A percentile compares a stretch with the other conserved stretches of the same genome.
phyloP scores from a whole-genome alignment of 75 land plant species.

The Azolla pinnata region DNA sequence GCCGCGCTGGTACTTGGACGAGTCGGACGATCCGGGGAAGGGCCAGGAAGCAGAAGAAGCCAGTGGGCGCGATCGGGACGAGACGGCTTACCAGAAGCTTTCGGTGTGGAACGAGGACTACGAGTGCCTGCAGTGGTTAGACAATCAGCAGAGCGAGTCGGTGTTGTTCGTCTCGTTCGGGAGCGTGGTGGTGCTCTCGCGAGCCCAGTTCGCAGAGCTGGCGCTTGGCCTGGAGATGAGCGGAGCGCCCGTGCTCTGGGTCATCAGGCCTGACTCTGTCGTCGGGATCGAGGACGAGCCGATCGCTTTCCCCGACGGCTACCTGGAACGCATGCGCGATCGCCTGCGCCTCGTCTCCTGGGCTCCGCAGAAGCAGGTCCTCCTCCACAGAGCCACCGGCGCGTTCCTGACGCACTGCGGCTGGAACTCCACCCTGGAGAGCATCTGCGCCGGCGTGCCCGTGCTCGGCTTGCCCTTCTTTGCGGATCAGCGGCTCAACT shows the following conservation, averaged over 20 bases:
- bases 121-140: conserved; percentile 45
- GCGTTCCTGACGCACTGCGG: conserved; percentile 13
- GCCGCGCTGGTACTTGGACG: no score
- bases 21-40: no score
- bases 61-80: no score
- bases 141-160: conserved; percentile 28
- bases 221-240: conserved; percentile 42
- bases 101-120: conserved; percentile 14
- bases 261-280: conserved; percentile 18
- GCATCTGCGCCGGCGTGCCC: conserved; percentile 8
- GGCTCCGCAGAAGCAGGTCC: conserved; percentile 4
- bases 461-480: conserved; percentile 3
- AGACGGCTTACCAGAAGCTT: no score
- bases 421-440: conserved; percentile 8
- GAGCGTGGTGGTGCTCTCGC: conserved; percentile 15
- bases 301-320: background rate
- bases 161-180: conserved; percentile 63
- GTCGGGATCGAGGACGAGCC: background rate
- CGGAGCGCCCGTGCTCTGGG: conserved; percentile 47
- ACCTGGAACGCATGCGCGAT: background rate
- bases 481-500: conserved; percentile 20
- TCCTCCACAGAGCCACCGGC: conserved; percentile 2
- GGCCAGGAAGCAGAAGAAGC: no score
- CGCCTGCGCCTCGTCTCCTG: background rate
- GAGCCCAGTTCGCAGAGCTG: conserved; percentile 35